phyloP scores from a whole-genome alignment of 1,284 basidiomycete species.

The Golubevia pallescens region DNA sequence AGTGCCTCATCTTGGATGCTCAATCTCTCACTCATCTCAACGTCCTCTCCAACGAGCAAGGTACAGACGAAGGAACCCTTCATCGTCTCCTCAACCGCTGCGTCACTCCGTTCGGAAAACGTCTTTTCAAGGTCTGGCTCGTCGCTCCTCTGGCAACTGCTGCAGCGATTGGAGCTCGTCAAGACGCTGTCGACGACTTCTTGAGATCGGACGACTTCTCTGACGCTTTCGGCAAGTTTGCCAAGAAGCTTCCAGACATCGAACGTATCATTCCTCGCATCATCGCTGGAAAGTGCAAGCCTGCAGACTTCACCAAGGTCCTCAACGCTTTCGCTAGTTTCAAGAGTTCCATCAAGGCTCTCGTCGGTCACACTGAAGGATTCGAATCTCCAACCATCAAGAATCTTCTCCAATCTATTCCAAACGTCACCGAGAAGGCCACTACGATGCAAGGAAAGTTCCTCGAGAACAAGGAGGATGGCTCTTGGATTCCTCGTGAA shows the following conservation, averaged over 20 bases:
- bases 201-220: slow-evolving; percentile 30
- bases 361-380: slow-evolving; percentile 9
- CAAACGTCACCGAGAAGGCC: slow-evolving; percentile 40
- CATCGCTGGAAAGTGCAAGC: slow-evolving; percentile 53
- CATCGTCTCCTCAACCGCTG: slow-evolving; percentile 59
- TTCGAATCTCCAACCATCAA: slow-evolving; percentile 28
- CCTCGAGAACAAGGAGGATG: slow-evolving; percentile 36
- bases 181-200: slow-evolving; percentile 58
- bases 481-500: slow-evolving; percentile 45
- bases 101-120: slow-evolving; percentile 59
- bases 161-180: slow-evolving; percentile 44
- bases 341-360: slow-evolving; percentile 20
- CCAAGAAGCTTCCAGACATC: slow-evolving; percentile 50
- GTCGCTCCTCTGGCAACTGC: slow-evolving; percentile 44
- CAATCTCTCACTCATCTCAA: slow-evolving; percentile 59
- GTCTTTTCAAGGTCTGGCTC: slow-evolving; percentile 61
- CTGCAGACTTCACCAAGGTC: slow-evolving; percentile 53
- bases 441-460: slow-evolving; percentile 40
- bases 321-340: slow-evolving; percentile 43
- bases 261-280: slow-evolving; percentile 57
- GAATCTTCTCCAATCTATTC: slow-evolving; percentile 33
- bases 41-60: slow-evolving; percentile 59
- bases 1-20: slow-evolving; percentile 55
- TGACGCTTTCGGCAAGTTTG: slow-evolving; percentile 46
- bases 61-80: slow-evolving; percentile 55